Evolutionary conservation across 1,284 basidiomycete species (phyloP).

Genomic region (Veloporphyrellus conicus): DNA sequence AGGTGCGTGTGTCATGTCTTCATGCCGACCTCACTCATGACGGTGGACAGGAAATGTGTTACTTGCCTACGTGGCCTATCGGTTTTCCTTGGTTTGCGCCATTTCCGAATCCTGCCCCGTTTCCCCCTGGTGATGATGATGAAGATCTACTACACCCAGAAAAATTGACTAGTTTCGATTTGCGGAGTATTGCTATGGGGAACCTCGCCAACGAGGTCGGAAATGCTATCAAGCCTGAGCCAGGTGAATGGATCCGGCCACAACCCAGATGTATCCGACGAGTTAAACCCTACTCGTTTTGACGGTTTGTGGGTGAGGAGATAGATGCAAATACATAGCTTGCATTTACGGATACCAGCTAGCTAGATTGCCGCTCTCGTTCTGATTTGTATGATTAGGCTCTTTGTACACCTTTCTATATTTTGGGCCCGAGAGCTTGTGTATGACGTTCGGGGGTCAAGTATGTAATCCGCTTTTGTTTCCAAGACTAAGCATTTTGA

Average conservation of each 20-base stretch:
- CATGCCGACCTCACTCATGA: no score
- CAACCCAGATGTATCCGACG: slow-evolving; percentile 23
- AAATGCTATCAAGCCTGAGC: not conserved
- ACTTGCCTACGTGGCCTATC: not conserved
- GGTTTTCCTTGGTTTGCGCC: not conserved
- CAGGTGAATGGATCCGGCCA: slow-evolving; percentile 24
- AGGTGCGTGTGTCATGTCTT: slow-evolving; percentile 24
- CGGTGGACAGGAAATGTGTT: not conserved
- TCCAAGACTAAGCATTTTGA: no score
- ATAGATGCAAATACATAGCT: no score
- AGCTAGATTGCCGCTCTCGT: no score
- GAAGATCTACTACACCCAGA: not conserved
- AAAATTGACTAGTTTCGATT: not conserved
- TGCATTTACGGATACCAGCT: no score
- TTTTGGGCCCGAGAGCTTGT: no score
- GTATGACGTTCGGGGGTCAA: no score
- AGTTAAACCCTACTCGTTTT: slow-evolving; percentile 7
- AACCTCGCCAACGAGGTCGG: not conserved
- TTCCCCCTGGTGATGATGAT: no score
- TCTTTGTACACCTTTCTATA: no score
- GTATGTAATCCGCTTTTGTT: no score
- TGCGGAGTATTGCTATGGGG: not conserved
- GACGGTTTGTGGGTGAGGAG: not conserved
- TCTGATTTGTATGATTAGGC: no score
- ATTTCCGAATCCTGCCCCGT: no score